Evolutionary conservation across 2,329 filamentous ascomycete genomes (phyloP).

Genomic region (Xylariaceae sp.): DNA sequence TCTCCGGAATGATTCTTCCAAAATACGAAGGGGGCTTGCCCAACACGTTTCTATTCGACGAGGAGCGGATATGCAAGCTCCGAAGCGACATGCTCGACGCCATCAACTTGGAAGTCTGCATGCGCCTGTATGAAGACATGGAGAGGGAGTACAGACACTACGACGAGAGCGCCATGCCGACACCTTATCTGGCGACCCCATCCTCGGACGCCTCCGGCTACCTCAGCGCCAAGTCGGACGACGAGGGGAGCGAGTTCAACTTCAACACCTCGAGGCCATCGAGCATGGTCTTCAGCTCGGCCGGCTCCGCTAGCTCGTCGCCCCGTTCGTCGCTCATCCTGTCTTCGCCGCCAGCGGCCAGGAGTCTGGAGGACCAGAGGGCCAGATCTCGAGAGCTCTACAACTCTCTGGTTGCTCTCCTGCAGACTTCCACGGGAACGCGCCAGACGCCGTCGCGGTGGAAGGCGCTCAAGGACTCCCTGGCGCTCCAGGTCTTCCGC

Average conservation of each 20-base stretch:
- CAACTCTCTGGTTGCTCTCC: constrained; percentile 44
- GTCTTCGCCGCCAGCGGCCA: constrained; percentile 29
- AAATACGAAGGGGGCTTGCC: constrained; percentile 36
- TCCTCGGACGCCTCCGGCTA: constrained; percentile 21
- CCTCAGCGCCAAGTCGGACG: constrained; percentile 16
- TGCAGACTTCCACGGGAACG: constrained; percentile 41
- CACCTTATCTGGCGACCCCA: constrained; percentile 17
- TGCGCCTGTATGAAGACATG: constrained; percentile 49
- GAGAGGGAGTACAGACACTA: constrained; percentile 36
- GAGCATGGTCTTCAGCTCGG: constrained; percentile 43
- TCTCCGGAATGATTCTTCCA: constrained; percentile 48
- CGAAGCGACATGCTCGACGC: constrained; percentile 54
- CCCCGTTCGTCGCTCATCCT: constrained; percentile 40
- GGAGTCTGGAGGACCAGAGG: constrained; percentile 31
- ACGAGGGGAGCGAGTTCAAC: constrained; percentile 35
- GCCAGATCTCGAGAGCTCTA: constrained; percentile 41
- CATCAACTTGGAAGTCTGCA: constrained; percentile 57
- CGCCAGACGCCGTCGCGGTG: constrained; percentile 39
- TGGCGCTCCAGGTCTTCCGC: constrained; percentile 54
- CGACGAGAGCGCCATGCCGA: constrained; percentile 17
- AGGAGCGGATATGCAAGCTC: constrained; percentile 54
- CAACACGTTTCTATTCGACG: constrained; percentile 57
- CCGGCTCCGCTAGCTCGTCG: constrained; percentile 42
- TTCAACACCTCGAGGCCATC: constrained; percentile 45
- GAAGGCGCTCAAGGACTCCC: constrained; percentile 43